These are phyloP conservation scores for Golubevia pallescens DNA, from an alignment of 1,284 basidiomycete genomes.

Conservation along the genomic window DNA sequence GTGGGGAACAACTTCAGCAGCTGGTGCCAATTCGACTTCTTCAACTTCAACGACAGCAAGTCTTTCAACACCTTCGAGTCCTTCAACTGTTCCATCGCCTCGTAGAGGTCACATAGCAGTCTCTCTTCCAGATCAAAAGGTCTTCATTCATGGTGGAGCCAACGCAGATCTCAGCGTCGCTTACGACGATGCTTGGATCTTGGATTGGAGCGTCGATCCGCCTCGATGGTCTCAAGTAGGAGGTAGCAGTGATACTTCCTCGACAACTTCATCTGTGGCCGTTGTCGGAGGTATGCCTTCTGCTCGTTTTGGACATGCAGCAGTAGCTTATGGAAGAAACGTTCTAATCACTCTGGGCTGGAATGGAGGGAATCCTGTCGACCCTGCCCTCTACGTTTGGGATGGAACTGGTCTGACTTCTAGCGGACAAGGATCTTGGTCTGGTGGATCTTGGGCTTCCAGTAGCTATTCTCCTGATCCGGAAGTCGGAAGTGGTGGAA, in stretches of 20 bases:
- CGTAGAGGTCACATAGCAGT: slow-evolving; percentile 50
- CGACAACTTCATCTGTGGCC: not conserved
- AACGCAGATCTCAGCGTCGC: slow-evolving; percentile 37
- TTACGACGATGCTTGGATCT: slow-evolving; percentile 49
- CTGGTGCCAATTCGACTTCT: slow-evolving; percentile 4
- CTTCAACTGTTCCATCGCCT: slow-evolving; percentile 22
- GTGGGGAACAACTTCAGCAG: slow-evolving; percentile 26
- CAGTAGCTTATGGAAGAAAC: slow-evolving; percentile 42
- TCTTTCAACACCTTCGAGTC: not conserved
- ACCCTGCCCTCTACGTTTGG: slow-evolving; percentile 29
- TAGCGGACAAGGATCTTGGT: slow-evolving; percentile 22
- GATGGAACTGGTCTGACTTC: slow-evolving; percentile 17
- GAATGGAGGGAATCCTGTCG: slow-evolving; percentile 34
- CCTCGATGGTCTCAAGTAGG: slow-evolving; percentile 36
- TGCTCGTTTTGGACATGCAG: slow-evolving; percentile 41
- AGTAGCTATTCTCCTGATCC: slow-evolving; percentile 40
- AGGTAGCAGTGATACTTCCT: not conserved
- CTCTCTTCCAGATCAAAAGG: slow-evolving; percentile 32
- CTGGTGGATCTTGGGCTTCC: slow-evolving; percentile 34
- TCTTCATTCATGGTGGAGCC: slow-evolving; percentile 53
- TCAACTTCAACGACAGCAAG: too few relatives aligned
- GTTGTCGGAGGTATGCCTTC: slow-evolving; percentile 21
- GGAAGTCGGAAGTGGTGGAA: slow-evolving; percentile 6
- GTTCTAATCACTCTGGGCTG: slow-evolving; percentile 43
- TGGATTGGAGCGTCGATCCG: slow-evolving; percentile 44